Evolutionary conservation across 2,329 filamentous ascomycete species (phyloP), one percentile per base, ranked within the genome.

Genomic region (Aspergillus phoenicis): DNA sequence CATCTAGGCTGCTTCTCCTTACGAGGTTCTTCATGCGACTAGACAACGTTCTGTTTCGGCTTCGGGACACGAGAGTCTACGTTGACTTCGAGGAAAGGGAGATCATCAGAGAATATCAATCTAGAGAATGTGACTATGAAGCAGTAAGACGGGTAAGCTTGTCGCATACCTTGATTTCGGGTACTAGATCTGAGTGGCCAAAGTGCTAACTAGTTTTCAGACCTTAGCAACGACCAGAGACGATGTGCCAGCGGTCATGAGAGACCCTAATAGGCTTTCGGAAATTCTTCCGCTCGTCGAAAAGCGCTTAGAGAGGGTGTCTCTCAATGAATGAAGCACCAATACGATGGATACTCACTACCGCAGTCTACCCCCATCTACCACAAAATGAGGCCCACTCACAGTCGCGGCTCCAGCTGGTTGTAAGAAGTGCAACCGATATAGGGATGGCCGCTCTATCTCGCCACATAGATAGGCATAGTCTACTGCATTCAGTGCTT

Each of bases 11-110:
- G 78, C 83, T 99, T 58, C 82, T 99, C 62, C 85, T 99, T 3
- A 87, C 87, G 66, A 85, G 95, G 24, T 89, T 97, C 73, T 99
- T 97, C 77, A 91, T 99, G 89, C 85, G 95, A 61, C 82, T 99
- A 41, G 95, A 99, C 71, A 90, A 92, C 70, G 95, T 99, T 49
- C 73, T 99, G 47, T 85, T 97, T 61, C 84, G 95, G 60, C 86
- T 99, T 60, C 84, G 94, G 58, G 95, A 99, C 73, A 98, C 94
- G 1, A 84, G 95, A 64, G 83, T 99, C 36, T 99, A 96, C 75
- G 86, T 97, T 59, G 95, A 99, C 74, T 97, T 98, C 74, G 86
- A 82, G 45, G 87, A 84, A 17, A 86, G 89, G 54, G 86, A 91
- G 71, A 89, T 98, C 30, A 89, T 96, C 30, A 83, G 94, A 64